Evolutionary conservation across 352 stramenopile species (phyloP).

Genomic region (Thalassiosira mediterranea): DNA sequence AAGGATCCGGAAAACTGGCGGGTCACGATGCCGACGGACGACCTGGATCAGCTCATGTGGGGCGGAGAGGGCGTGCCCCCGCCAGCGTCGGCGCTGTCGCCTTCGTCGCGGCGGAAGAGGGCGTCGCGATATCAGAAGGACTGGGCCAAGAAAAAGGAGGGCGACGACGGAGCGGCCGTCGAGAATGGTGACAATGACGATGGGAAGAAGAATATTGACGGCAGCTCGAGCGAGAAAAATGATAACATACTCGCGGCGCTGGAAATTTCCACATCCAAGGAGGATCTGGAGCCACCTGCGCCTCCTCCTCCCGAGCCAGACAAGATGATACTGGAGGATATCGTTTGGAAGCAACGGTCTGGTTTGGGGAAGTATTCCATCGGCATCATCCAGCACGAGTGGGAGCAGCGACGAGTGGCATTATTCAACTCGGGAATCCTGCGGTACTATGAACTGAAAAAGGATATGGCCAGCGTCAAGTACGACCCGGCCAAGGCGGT

Average conservation of each 20-base stretch:
- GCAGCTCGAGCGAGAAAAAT: conserved; percentile 3
- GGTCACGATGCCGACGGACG: conserved; percentile 41
- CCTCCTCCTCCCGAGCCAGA: conserved; percentile 8
- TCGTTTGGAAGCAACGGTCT: conserved; percentile 60
- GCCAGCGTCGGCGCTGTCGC: neutral
- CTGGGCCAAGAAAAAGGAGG: conserved; percentile 10
- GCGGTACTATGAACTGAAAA: conserved; percentile 42
- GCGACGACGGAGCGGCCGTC: neutral
- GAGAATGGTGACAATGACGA: conserved; percentile 1
- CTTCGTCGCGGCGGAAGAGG: neutral
- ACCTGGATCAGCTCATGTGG: conserved; percentile 58
- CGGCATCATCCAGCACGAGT: conserved; percentile 50
- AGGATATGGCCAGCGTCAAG: conserved; percentile 27
- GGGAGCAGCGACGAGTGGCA: conserved; percentile 48
- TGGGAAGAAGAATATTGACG: neutral
- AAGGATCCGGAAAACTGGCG: conserved; percentile 37
- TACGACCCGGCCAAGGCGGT: conserved; percentile 32
- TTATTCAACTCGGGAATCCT: conserved; percentile 55
- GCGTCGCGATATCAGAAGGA: conserved; percentile 36
- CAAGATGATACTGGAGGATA: conserved; percentile 59
- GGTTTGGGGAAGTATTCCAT: conserved; percentile 57
- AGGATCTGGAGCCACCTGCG: neutral
- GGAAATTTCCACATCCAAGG: conserved; percentile 13
- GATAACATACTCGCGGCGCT: conserved; percentile 51
- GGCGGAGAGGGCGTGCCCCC: conserved; percentile 29